Evolutionary conservation across 106 monocot species (phyloP), one percentile per base, ranked within the genome.

Genomic region (Phalaenopsis equestris): DNA sequence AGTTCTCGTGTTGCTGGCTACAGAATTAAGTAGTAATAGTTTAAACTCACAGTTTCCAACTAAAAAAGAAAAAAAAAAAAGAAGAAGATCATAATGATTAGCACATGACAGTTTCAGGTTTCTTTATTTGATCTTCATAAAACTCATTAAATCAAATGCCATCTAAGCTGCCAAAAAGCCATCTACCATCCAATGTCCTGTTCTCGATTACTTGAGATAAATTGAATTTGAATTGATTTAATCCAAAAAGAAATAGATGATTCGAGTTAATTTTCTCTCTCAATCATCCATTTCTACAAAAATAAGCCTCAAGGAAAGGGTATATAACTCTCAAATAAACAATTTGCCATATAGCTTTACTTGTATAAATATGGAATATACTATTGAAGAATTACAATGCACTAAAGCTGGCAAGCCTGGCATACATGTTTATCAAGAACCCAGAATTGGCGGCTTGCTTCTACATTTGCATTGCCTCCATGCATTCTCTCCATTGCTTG

Each of bases 341-440:
- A 45, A 74, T n/a, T 74, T n/a, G 8, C 16, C 41, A 72, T n/a
- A 18, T 45, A 43, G 74, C 17, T 72, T 74, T 74, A 43, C 43
- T 36, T 42, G 37, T 19, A 45, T 74, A n/a, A 42, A n/a, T 74
- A 43, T 41, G 43, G 19, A 45, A 45, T n/a, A 45, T 16, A 45
- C 45, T n/a, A 43, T n/a, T 42, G 74, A 17, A 6, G 43, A 74
- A 19, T 45, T 37, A 70, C 19, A 74, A 74, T 45, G 72, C 43
- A 74, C 18, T 11, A 74, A 74, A 43, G 43, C 52, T 77, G 76
- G 15, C 83, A 18, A 64, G 95, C 99, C 30, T 30, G 48, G 15
- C 83, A 18, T 70, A 99, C 99, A 91, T 95, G 61, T 91, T 99
- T 99, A 77, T 99, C 99, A 78, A 99, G 91, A 78, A 99, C 78